phyloP scores from a whole-genome alignment of 1,284 basidiomycete species.

The Phlebopus sp. region DNA sequence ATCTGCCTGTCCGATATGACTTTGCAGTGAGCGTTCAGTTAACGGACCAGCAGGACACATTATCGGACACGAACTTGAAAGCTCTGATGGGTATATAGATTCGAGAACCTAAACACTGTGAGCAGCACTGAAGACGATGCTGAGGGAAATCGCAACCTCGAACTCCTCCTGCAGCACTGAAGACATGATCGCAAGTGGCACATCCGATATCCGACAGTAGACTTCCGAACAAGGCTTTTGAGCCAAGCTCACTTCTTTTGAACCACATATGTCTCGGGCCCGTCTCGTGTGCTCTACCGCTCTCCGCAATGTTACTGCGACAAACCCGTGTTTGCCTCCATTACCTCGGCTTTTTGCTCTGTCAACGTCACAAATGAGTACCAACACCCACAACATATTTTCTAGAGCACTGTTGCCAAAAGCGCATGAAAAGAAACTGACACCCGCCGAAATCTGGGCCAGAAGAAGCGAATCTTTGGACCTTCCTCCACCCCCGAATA shows the following conservation, averaged over 20 bases:
- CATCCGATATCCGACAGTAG: slow-evolving; percentile 27
- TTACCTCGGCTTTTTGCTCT: slow-evolving; percentile 7
- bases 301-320: slow-evolving; percentile 11
- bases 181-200: slow-evolving; percentile 41
- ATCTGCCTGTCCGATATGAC: slow-evolving; percentile 83
- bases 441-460: slow-evolving; percentile 40
- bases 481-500: slow-evolving; percentile 24
- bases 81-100: slow-evolving; percentile 92
- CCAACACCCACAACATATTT: slow-evolving; percentile 16
- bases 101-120: slow-evolving; percentile 73
- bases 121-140: slow-evolving; percentile 7
- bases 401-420: slow-evolving; percentile 16
- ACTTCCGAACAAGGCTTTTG: slow-evolving; percentile 18
- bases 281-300: slow-evolving; percentile 14
- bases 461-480: slow-evolving; percentile 23
- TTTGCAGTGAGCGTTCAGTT: slow-evolving; percentile 58
- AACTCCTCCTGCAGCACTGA: slow-evolving; percentile 79
- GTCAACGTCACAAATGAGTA: not conserved
- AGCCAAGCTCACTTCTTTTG: not conserved
- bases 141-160: slow-evolving; percentile 56
- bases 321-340: not conserved
- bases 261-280: slow-evolving; percentile 25
- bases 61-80: slow-evolving; percentile 71
- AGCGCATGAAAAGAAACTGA: slow-evolving; percentile 11
- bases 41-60: slow-evolving; percentile 24